Percentiles rank a stretch among this genome's conserved stretches.
Evolutionary conservation across 2,329 filamentous ascomycete genomes (phyloP).

Genomic region (Hymenotorrendiella dingleyae): DNA sequence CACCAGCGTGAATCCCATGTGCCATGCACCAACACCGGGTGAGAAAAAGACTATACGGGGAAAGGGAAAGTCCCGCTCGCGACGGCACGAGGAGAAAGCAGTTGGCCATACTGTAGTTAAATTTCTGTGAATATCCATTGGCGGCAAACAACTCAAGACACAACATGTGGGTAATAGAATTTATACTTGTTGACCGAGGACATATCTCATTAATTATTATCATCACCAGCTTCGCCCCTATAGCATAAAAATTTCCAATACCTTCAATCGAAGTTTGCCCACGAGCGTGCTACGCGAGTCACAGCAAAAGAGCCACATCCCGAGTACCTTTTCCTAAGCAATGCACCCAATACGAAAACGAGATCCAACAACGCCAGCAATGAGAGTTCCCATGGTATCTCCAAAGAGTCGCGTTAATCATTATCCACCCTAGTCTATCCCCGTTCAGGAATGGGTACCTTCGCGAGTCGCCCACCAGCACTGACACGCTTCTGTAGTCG

Average conservation of each 20-base stretch:
- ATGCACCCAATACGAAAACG: conserved; percentile 16
- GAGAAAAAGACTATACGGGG: too few relatives aligned
- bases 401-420: conserved; percentile 25
- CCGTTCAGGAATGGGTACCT: conserved; percentile 28
- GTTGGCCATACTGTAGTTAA: too few relatives aligned
- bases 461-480: conserved; percentile 65
- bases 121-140: too few relatives aligned
- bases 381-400: conserved; percentile 30
- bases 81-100: too few relatives aligned
- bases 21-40: too few relatives aligned
- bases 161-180: too few relatives aligned
- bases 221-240: not conserved
- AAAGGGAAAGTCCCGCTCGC: too few relatives aligned
- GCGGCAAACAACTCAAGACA: too few relatives aligned
- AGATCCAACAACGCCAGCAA: conserved; percentile 28
- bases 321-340: conserved; percentile 5
- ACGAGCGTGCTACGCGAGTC: not conserved
- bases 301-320: conserved; percentile 1
- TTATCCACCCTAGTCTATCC: conserved; percentile 17
- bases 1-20: too few relatives aligned
- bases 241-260: conserved; percentile 6
- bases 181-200: not conserved
- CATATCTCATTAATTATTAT: conserved; percentile 3
- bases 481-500: conserved; percentile 74
- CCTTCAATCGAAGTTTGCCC: not conserved